phyloP scores from a whole-genome alignment of 805 yeast genomes.

The Lipomyces japonicus region DNA sequence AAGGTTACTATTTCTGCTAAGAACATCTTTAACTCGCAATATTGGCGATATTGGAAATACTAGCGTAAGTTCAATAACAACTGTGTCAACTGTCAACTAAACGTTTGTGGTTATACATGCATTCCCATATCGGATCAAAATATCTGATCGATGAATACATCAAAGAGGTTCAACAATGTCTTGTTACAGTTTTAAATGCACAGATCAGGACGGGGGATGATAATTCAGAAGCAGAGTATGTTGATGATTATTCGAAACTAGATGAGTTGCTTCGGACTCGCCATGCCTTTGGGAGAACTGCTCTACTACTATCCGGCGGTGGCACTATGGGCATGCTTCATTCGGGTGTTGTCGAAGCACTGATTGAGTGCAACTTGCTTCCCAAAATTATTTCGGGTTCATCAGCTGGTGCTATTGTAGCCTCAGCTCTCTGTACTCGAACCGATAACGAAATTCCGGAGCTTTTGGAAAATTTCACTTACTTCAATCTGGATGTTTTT shows the following conservation, averaged over 20 bases:
- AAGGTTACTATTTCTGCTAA: constrained; percentile 62
- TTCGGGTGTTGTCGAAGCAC: constrained; percentile 81
- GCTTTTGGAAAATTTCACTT: constrained; percentile 48
- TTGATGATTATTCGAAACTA: constrained; percentile 67
- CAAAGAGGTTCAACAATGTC: constrained; percentile 62
- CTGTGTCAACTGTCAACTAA: background rate
- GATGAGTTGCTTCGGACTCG: constrained; percentile 83
- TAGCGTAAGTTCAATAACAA: constrained; percentile 33
- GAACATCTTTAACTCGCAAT: constrained; percentile 83
- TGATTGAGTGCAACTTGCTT: constrained; percentile 66
- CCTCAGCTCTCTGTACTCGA: constrained; percentile 79
- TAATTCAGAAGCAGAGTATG: constrained; percentile 25
- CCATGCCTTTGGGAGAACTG: constrained; percentile 90
- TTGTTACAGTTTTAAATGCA: constrained; percentile 33
- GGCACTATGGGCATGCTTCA: constrained; percentile 91
- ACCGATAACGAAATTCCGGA: constrained; percentile 60
- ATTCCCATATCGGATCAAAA: constrained; percentile 84
- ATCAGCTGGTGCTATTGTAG: constrained; percentile 93
- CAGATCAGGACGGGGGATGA: constrained; percentile 30
- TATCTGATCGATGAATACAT: constrained; percentile 76
- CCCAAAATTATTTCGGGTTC: constrained; percentile 92
- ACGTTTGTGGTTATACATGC: constrained; percentile 52
- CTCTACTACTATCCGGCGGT: constrained; percentile 92
- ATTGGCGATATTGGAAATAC: constrained; percentile 84
- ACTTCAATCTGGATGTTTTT: constrained; percentile 48